Conservation (phyloP, 352 stramenopile species). For the Phytophthora fragariaefolia region DNA sequence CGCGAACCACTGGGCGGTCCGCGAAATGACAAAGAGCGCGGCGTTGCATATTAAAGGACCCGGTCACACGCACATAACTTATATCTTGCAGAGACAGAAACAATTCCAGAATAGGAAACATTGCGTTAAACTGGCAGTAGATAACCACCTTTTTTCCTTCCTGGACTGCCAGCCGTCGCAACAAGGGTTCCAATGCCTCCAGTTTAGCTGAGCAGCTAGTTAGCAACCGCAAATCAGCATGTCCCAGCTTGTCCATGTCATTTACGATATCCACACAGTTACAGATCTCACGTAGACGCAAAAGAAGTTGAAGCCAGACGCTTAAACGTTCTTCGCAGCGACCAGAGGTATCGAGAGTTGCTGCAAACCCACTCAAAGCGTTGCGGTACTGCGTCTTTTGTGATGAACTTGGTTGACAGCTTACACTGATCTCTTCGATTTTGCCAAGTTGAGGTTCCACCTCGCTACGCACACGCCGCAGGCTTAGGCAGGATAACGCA, state of each 20-base stretch:
- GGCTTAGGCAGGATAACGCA: slow-evolving; percentile 62
- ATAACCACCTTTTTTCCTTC: slow-evolving; percentile 78
- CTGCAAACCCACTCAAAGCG: slow-evolving; percentile 58
- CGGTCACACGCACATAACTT: slow-evolving; percentile 69
- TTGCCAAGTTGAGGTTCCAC: slow-evolving; percentile 83
- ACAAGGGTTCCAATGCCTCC: slow-evolving; percentile 53
- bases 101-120: slow-evolving; percentile 81
- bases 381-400: slow-evolving; percentile 78
- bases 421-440: slow-evolving; percentile 84
- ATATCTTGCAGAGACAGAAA: slow-evolving; percentile 70
- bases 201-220: slow-evolving; percentile 72
- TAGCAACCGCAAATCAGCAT: slow-evolving; percentile 71
- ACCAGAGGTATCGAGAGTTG: slow-evolving; percentile 43
- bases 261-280: slow-evolving; percentile 84
- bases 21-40: slow-evolving; percentile 80
- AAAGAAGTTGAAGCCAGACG: slow-evolving; percentile 68
- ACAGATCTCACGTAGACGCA: slow-evolving; percentile 75
- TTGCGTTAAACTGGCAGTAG: slow-evolving; percentile 77
- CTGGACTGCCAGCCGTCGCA: slow-evolving; percentile 60
- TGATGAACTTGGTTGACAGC: slow-evolving; percentile 55
- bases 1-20: slow-evolving; percentile 55
- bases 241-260: slow-evolving; percentile 76
- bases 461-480: slow-evolving; percentile 76
- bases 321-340: slow-evolving; percentile 61
- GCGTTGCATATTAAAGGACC: slow-evolving; percentile 55